A percentile compares a stretch with the other conserved stretches of the same genome.
These are phyloP conservation scores for Aspergillus sclerotioniger DNA, from an alignment of 495 filamentous ascomycete species.

Conservation along the genomic window DNA sequence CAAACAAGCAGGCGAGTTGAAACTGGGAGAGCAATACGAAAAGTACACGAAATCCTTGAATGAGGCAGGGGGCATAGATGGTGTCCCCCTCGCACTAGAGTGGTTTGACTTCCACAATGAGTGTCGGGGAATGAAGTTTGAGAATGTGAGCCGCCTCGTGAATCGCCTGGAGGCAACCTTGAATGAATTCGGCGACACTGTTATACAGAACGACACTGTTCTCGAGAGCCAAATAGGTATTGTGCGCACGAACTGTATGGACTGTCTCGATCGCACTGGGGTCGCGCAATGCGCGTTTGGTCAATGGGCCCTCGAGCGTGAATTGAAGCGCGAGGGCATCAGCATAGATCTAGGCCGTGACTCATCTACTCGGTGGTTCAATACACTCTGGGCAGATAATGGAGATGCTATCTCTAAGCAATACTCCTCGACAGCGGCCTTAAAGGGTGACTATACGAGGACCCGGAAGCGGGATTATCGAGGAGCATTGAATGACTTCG, in stretches of 20 bases:
- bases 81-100: constrained; percentile 63
- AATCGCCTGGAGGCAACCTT: constrained; percentile 63
- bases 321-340: constrained; percentile 72
- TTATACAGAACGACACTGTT: constrained; percentile 51
- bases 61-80: constrained; percentile 54
- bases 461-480: constrained; percentile 86
- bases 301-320: constrained; percentile 69
- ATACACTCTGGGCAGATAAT: constrained; percentile 93
- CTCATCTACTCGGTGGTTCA: constrained; percentile 83
- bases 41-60: constrained; percentile 61
- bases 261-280: constrained; percentile 91
- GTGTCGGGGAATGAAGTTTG: constrained; percentile 95
- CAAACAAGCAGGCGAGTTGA: constrained; percentile 74
- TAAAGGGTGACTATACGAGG: constrained; percentile 94
- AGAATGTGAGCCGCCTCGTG: constrained; percentile 80
- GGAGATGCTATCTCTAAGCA: constrained; percentile 60
- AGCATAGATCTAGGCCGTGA: constrained; percentile 66
- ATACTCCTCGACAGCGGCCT: constrained; percentile 84
- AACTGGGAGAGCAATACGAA: constrained; percentile 75
- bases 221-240: constrained; percentile 66
- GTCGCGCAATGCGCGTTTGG: constrained; percentile 87
- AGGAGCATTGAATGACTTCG: constrained; percentile 92
- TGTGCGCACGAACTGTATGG: constrained; percentile 93
- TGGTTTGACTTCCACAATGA: constrained; percentile 96
- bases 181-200: constrained; percentile 62